phyloP scores from a whole-genome alignment of 23 red algal genomes.

The Chondrus crispus region DNA sequence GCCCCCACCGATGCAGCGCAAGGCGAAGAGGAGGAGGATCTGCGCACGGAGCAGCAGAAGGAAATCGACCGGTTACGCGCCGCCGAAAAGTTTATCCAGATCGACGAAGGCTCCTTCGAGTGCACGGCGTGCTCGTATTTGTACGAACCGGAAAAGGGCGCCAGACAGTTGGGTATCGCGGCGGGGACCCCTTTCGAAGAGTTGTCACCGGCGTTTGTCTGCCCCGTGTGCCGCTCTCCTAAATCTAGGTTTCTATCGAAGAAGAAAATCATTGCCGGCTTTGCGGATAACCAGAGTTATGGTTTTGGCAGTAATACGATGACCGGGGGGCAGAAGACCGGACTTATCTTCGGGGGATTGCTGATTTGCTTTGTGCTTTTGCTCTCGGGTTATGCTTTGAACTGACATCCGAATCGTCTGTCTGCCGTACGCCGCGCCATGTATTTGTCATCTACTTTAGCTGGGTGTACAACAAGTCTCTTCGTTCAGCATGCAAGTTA shows the following conservation, averaged over 20 bases:
- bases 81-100: constrained; percentile 91
- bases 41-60: constrained; percentile 49
- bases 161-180: constrained; percentile 36
- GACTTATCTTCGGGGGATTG: constrained; percentile 87
- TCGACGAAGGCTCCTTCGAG: constrained; percentile 81
- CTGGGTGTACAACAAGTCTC: too few relatives aligned
- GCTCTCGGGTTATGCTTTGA: constrained; percentile 85
- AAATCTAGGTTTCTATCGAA: constrained; percentile 63
- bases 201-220: constrained; percentile 68
- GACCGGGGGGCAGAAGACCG: constrained; percentile 84
- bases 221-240: constrained; percentile 73
- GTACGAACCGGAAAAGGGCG: constrained; percentile 81
- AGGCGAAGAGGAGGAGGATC: constrained; percentile 13
- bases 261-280: constrained; percentile 88
- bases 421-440: too few relatives aligned
- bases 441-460: too few relatives aligned
- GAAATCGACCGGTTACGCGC: constrained; percentile 81
- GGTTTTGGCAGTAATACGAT: constrained; percentile 85
- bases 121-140: constrained; percentile 78
- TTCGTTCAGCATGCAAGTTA: too few relatives aligned
- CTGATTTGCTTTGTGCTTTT: constrained; percentile 64
- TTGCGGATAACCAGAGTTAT: constrained; percentile 88
- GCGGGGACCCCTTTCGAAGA: constrained; percentile 72
- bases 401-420: too few relatives aligned
- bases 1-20: background rate